These are phyloP conservation scores for Sporodiniella umbellata DNA, from an alignment of 371 early-diverging fungal species.

Conservation along the genomic window DNA sequence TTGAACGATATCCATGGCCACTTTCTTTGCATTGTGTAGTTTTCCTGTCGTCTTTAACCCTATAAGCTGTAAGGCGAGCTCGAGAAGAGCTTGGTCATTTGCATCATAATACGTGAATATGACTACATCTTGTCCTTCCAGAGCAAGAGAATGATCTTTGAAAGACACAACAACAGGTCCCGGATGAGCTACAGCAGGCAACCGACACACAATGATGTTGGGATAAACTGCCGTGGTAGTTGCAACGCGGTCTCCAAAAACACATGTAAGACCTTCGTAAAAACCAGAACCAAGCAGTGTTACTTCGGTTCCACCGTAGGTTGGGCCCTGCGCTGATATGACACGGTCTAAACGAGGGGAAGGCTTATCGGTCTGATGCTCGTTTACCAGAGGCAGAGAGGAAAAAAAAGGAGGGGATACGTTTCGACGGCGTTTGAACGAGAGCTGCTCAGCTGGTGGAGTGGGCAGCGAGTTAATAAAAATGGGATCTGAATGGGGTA, in stretches of 20 bases:
- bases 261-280: constrained; percentile 50
- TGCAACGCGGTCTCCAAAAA: constrained; percentile 50
- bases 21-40: constrained; percentile 60
- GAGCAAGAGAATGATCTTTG: constrained; percentile 44
- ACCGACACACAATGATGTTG: constrained; percentile 68
- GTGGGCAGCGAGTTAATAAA: not conserved
- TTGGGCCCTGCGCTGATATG: constrained; percentile 73
- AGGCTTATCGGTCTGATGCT: not conserved
- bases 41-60: constrained; percentile 74
- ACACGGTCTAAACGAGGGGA: constrained; percentile 44
- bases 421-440: constrained; percentile 10
- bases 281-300: constrained; percentile 76
- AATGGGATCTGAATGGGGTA: not conserved
- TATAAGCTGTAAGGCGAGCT: constrained; percentile 77
- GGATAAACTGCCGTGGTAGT: constrained; percentile 38
- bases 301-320: constrained; percentile 76
- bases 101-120: constrained; percentile 59
- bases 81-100: constrained; percentile 78
- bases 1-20: constrained; percentile 64
- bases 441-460: constrained; percentile 4
- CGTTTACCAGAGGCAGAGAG: not conserved
- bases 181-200: constrained; percentile 71
- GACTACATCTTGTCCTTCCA: constrained; percentile 39
- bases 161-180: constrained; percentile 76
- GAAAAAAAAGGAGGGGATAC: not conserved